These are phyloP conservation scores for Monosporascus sp. DNA, from an alignment of 2,329 filamentous ascomycete genomes.

Conservation along the genomic window DNA sequence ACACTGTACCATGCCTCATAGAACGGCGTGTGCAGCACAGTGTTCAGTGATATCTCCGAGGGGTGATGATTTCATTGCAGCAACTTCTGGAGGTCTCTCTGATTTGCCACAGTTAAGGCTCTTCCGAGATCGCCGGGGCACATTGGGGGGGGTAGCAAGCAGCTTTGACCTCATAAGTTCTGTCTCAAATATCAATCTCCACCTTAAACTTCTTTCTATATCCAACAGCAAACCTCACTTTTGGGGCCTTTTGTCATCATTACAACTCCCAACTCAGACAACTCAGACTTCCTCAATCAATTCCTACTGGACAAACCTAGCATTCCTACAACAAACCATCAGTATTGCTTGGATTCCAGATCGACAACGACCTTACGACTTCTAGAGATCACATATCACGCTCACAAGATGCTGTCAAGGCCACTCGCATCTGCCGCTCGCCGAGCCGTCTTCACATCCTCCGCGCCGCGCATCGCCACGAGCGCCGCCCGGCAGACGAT, in stretches of 20 bases:
- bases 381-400: background rate
- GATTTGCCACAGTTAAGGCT: background rate
- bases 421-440: constrained; percentile 33
- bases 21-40: background rate
- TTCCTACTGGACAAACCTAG: background rate
- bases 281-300: background rate
- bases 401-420: constrained; percentile 41
- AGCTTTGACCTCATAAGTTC: background rate
- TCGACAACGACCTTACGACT: no score
- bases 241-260: background rate
- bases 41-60: background rate
- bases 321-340: no score
- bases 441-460: constrained; percentile 37
- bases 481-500: constrained; percentile 36
- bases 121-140: background rate
- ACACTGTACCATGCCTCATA: background rate
- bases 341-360: no score
- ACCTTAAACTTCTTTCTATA: background rate
- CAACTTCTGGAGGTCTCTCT: background rate
- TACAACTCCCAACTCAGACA: background rate
- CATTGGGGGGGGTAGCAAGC: background rate
- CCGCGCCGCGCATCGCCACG: constrained; percentile 32
- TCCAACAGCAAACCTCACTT: constrained; percentile 1
- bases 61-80: background rate
- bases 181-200: background rate